Percentiles rank a stretch among this genome's conserved stretches.
These are phyloP conservation scores for Penicillium concentricum DNA, from an alignment of 2,329 filamentous ascomycete species.

Conservation along the genomic window DNA sequence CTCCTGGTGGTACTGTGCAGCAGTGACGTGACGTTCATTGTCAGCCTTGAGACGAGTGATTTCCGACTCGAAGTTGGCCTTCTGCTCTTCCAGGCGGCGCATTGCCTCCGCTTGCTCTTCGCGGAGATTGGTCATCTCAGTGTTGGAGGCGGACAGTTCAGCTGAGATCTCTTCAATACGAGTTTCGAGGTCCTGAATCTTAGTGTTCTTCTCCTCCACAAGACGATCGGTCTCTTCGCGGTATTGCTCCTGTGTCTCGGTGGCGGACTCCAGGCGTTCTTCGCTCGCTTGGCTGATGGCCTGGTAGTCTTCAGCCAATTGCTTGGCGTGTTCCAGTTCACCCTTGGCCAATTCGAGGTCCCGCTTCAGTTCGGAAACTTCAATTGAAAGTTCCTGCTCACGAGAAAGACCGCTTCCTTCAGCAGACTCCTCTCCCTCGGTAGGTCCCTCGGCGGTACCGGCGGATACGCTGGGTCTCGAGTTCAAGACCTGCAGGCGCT, in stretches of 20 bases:
- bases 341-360: conserved; percentile 78
- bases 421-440: conserved; percentile 46
- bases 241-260: conserved; percentile 79
- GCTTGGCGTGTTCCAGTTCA: conserved; percentile 77
- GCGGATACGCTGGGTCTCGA: conserved; percentile 69
- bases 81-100: conserved; percentile 76
- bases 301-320: conserved; percentile 83
- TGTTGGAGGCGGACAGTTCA: conserved; percentile 79
- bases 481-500: conserved; percentile 77
- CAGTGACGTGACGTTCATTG: conserved; percentile 73
- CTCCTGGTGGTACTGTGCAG: conserved; percentile 81
- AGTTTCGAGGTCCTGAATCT: conserved; percentile 77
- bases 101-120: conserved; percentile 75
- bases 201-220: conserved; percentile 73
- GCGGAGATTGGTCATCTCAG: conserved; percentile 75
- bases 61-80: conserved; percentile 73
- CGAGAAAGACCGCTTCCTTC: conserved; percentile 60
- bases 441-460: conserved; percentile 42
- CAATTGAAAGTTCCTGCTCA: conserved; percentile 77
- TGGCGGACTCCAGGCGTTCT: conserved; percentile 77
- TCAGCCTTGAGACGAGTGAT: conserved; percentile 80
- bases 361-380: conserved; percentile 82
- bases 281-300: conserved; percentile 83
- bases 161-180: conserved; percentile 78
- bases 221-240: conserved; percentile 78